These are phyloP conservation scores for Daldinia concentrica DNA, from an alignment of 495 filamentous ascomycete species.

Conservation along the genomic window DNA sequence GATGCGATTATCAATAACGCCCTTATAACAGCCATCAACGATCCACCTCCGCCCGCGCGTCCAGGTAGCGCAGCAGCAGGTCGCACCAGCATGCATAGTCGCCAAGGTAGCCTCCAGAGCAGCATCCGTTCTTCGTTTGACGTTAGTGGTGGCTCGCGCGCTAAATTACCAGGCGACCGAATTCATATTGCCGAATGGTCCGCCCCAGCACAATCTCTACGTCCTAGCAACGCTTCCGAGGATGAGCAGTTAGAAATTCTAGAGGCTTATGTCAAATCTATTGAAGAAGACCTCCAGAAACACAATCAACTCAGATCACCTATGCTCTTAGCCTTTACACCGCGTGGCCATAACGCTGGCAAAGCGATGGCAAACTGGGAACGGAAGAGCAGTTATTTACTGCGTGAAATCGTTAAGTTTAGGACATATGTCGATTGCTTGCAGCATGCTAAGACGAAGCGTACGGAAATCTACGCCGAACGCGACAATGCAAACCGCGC, in stretches of 20 bases:
- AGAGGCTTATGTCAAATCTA: conserved; percentile 78
- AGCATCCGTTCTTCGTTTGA: conserved; percentile 57
- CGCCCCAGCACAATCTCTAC: conserved; percentile 91
- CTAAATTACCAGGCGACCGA: conserved; percentile 82
- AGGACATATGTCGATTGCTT: conserved; percentile 91
- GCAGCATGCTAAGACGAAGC: conserved; percentile 53
- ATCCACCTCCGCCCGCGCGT: conserved; percentile 45
- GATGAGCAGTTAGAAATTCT: conserved; percentile 81
- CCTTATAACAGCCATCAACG: conserved; percentile 64
- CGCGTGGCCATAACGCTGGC: conserved; percentile 78
- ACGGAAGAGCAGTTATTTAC: conserved; percentile 86
- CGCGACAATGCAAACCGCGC: conserved; percentile 54
- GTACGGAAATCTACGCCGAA: conserved; percentile 59
- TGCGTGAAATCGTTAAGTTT: conserved; percentile 97
- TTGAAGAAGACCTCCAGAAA: conserved; percentile 83
- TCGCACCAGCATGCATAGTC: conserved; percentile 55
- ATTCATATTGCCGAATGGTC: conserved; percentile 89
- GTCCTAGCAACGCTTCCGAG: conserved; percentile 79
- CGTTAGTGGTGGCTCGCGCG: conserved; percentile 64
- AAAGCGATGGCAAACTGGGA: conserved; percentile 98
- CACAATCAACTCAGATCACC: conserved; percentile 87
- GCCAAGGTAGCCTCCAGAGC: conserved; percentile 47
- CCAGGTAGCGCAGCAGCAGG: conserved; percentile 55
- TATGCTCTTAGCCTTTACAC: conserved; percentile 90
- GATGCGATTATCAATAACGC: conserved; percentile 85